These are phyloP conservation scores for Rickenella mellea DNA, from an alignment of 768 basidiomycete species.

Conservation along the genomic window DNA sequence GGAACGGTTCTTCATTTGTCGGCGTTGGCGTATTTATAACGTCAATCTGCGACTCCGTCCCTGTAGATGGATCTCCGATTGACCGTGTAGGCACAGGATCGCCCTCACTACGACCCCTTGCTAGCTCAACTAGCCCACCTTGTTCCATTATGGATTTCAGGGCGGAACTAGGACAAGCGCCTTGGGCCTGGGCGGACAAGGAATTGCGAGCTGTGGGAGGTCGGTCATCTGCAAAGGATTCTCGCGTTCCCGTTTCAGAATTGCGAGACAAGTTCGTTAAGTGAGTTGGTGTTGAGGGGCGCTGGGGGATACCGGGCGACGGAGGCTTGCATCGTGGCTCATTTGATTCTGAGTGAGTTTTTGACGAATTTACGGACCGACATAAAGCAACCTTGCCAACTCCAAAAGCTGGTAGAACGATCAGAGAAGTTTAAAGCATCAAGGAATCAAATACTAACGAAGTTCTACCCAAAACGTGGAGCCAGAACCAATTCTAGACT, in stretches of 20 bases:
- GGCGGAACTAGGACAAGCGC: conserved; percentile 31
- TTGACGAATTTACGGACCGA: too few species aligned
- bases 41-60: conserved; percentile 26
- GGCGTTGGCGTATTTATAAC: too few species aligned
- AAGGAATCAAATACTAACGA: conserved; percentile 25
- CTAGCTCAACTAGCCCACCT: conserved; percentile 50
- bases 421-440: conserved; percentile 1
- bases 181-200: conserved; percentile 15
- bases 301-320: too few species aligned
- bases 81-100: conserved; percentile 30
- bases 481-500: conserved; percentile 45
- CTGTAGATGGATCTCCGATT: conserved; percentile 31
- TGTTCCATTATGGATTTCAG: conserved; percentile 64
- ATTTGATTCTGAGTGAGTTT: too few species aligned
- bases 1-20: too few species aligned
- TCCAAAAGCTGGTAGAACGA: conserved; percentile 39
- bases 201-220: too few species aligned
- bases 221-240: too few species aligned
- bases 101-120: conserved; percentile 29
- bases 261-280: too few species aligned
- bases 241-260: too few species aligned
- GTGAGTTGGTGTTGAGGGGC: too few species aligned
- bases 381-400: conserved; percentile 49
- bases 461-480: conserved; percentile 88
- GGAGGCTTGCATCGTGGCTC: too few species aligned